Conservation (phyloP, 2,329 filamentous ascomycete species). For the Hortaea werneckii region DNA sequence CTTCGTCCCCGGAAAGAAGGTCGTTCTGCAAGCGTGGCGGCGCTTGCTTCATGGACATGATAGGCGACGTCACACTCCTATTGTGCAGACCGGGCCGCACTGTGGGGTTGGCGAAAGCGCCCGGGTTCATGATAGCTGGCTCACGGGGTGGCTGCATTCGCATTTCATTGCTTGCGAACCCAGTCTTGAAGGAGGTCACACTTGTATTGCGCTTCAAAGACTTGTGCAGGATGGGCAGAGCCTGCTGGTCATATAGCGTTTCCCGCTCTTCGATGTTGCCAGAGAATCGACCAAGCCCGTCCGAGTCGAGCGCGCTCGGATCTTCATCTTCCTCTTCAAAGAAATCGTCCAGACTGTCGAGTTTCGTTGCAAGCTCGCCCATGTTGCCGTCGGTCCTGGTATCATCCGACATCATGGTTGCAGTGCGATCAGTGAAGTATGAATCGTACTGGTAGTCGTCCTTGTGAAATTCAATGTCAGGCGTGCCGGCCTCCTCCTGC, state of each 20-base stretch:
- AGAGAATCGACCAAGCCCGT: conserved; percentile 10
- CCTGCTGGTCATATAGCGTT: conserved; percentile 85
- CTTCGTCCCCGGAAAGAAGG: conserved; percentile 67
- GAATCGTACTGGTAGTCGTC: conserved; percentile 75
- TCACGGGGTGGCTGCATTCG: conserved; percentile 44
- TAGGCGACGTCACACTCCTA: conserved; percentile 76
- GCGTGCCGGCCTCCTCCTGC: conserved; percentile 55
- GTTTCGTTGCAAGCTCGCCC: conserved; percentile 63
- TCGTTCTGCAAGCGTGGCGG: conserved; percentile 42
- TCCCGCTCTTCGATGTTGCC: conserved; percentile 52
- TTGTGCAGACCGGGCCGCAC: conserved; percentile 61
- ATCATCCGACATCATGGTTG: conserved; percentile 89
- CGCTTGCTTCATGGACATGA: conserved; percentile 35
- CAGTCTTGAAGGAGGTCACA: conserved; percentile 72
- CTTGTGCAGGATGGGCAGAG: conserved; percentile 78
- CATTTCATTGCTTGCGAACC: conserved; percentile 60
- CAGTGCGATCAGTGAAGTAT: conserved; percentile 67
- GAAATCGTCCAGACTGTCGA: conserved; percentile 47
- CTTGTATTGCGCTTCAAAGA: conserved; percentile 63
- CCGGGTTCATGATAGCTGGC: conserved; percentile 46
- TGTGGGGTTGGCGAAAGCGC: conserved; percentile 37
- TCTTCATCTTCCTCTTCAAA: conserved; percentile 40
- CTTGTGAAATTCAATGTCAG: conserved; percentile 83
- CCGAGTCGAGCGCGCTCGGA: conserved; percentile 16
- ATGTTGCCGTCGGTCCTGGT: conserved; percentile 61